Evolutionary conservation across 2,329 filamentous ascomycete species (phyloP), one percentile per base, ranked within the genome.

Genomic region (Davidsoniella neocaledoniae): DNA sequence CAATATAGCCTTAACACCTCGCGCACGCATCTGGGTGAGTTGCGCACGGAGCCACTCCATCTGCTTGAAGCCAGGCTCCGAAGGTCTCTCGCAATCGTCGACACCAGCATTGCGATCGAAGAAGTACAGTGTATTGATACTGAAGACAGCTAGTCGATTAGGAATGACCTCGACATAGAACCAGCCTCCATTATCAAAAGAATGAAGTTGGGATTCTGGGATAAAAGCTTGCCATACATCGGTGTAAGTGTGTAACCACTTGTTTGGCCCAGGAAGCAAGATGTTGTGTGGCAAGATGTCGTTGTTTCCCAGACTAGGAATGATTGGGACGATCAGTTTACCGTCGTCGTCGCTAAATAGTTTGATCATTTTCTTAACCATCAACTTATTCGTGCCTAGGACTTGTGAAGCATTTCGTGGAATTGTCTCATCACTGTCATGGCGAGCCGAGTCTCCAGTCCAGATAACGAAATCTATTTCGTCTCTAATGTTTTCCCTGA

Each of bases 201-300:
- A 81, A 66, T 96, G 90, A 38, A 82, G 79, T 67, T 98, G 88
- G 57, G 79, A 83, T 66, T 95, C 86, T 1, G 91, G 91, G 53
- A 98, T 93, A 61, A 96, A 94, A 37, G 73, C 72, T 44, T 68
- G 67, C 91, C 91, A 98, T 19, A 96, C 77, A 19, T 82, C 72
- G 23, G 77, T 69, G 58, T 91, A 95, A 43, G 73, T 72, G 52
- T 75, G 75, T 0, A 94, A 83, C 81, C 90, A 94, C 55, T 75
- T 74, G 59, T 95, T 95, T 14, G 91, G 91, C 0, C 90, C 91
- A 1, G 77, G 72, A 40, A 78, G 70, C 62, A 98, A 79, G 60
- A 96, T 93, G 59, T 98, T 98, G 67, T 98, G 91, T 1, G 91
- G 91, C 53, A 95, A 77, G 52, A 98, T 88, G 60, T 98, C 91